Conservation (phyloP, 2,329 filamentous ascomycete genomes). For the Endoconidiophora laricicola region DNA sequence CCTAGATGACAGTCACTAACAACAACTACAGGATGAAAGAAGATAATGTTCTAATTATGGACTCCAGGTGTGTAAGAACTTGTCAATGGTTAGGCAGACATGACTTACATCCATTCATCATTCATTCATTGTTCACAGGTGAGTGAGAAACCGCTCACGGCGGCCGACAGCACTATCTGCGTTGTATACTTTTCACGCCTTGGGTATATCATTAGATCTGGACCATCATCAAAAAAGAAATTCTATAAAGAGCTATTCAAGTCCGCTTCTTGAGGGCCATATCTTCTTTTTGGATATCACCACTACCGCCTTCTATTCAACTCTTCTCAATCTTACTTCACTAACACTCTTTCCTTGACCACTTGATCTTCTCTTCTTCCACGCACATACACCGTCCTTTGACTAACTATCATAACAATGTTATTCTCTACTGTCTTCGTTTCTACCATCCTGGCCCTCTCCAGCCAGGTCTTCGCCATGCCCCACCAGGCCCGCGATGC, state of each 20-base stretch:
- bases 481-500: conserved; percentile 9
- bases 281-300: background rate
- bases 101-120: no score
- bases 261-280: no score
- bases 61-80: no score
- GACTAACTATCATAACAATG: conserved; percentile 19
- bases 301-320: background rate
- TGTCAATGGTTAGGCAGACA: no score
- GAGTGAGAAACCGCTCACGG: no score
- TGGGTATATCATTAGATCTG: no score
- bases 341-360: background rate
- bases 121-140: no score
- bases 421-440: conserved; percentile 20
- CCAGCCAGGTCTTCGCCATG: conserved; percentile 20
- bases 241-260: background rate
- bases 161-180: no score
- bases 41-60: no score
- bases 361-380: conserved; percentile 2
- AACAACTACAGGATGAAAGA: no score
- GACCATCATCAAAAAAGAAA: background rate
- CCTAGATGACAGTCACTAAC: no score
- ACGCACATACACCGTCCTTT: conserved; percentile 14
- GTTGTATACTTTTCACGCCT: no score
- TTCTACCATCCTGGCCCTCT: conserved; percentile 25
- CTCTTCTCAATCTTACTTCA: background rate